A percentile compares a stretch with the other conserved stretches of the same genome.
Conservation (phyloP, 441 rosid species). For the Pelargonium australe region DNA sequence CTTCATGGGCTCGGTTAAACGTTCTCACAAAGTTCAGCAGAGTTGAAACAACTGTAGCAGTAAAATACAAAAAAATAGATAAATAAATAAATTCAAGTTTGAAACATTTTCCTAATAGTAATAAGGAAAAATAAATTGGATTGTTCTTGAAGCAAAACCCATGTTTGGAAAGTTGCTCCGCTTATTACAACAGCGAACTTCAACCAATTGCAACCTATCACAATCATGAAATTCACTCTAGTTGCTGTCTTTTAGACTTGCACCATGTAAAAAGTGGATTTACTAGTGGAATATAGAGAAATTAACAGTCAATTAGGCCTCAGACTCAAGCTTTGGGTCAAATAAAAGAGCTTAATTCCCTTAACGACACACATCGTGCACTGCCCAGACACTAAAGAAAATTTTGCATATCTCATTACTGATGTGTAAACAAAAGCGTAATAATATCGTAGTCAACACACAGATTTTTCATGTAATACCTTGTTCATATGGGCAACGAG, state of each 20-base stretch:
- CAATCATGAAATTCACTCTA: too few relatives aligned
- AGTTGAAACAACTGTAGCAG: conserved; percentile 64
- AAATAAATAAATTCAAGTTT: neutral
- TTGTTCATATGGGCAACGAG: conserved; percentile 73
- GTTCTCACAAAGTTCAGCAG: conserved; percentile 75
- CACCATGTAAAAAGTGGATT: neutral
- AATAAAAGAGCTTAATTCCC: neutral
- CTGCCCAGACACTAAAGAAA: neutral
- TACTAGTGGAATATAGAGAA: neutral
- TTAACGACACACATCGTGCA: neutral
- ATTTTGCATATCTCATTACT: neutral
- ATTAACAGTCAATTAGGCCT: neutral
- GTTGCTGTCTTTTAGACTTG: too few relatives aligned
- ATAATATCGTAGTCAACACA: neutral
- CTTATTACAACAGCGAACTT: too few relatives aligned
- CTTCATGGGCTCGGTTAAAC: conserved; percentile 70
- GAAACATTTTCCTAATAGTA: too few relatives aligned
- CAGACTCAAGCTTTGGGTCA: neutral
- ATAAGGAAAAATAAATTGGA: too few relatives aligned
- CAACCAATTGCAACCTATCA: too few relatives aligned
- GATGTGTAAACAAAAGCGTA: neutral
- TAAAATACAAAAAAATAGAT: conserved; percentile 9
- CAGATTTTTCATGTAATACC: conserved; percentile 26
- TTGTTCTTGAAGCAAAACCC: too few relatives aligned
- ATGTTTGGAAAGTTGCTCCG: too few relatives aligned